These are phyloP conservation scores for Gossypium davidsonii DNA, from an alignment of 441 rosid genomes.

Conservation along the genomic window DNA sequence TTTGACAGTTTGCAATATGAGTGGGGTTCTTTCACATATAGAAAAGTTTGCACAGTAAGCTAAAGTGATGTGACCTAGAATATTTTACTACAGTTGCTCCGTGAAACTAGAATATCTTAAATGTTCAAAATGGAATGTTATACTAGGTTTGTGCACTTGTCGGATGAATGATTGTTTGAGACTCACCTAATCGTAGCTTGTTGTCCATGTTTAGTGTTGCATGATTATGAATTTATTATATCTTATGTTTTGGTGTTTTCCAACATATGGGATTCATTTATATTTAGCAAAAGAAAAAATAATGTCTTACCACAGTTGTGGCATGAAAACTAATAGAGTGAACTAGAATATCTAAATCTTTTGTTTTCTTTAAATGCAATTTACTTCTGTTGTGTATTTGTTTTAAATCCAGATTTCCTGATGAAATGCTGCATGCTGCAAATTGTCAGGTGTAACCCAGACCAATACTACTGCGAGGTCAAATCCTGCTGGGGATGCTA, in stretches of 20 bases:
- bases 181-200: neutral
- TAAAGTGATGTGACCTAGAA: neutral
- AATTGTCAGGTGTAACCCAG: constrained; percentile 36
- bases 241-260: neutral
- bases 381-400: neutral
- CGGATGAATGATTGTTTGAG: neutral
- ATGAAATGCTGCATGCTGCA: neutral
- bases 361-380: neutral
- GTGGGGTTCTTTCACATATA: neutral
- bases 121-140: neutral
- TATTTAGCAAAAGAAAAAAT: neutral
- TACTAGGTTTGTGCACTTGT: neutral
- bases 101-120: neutral
- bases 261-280: neutral
- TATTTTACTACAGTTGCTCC: neutral
- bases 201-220: neutral
- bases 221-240: neutral
- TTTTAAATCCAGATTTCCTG: neutral
- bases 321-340: neutral
- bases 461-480: constrained; percentile 35
- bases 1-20: neutral
- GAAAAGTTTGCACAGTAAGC: neutral
- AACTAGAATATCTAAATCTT: neutral
- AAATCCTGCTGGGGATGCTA: constrained; percentile 30
- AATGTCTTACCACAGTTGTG: neutral